Evolutionary conservation across 345 rosid genomes (phyloP), one percentile per base, ranked within the genome.

Genomic region (Melastoma malabathricum): DNA sequence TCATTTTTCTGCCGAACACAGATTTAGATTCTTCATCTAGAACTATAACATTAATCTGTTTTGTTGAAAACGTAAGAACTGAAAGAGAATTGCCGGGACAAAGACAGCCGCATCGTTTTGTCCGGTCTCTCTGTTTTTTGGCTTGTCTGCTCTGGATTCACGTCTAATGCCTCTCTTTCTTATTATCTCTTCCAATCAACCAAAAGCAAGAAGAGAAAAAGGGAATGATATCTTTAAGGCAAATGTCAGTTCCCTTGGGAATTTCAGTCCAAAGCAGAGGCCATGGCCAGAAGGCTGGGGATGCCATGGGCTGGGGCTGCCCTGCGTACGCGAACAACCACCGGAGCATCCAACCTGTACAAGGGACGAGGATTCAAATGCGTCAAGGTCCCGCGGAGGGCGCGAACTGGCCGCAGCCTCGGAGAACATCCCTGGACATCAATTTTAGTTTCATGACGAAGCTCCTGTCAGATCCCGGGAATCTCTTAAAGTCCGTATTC

Each of bases 361-460:
- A 74, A 59, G 71, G 76, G 77, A 54, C 88, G 72, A 67, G 89
- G 95, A 49, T 87, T 75, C 64, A 82, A 69, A 64, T 68, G 71
- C 60, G 69, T 92, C 12, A 77, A 74, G 71, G 85, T 79, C 44
- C 90, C 96, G n/a, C n/a, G 0, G 86, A 77, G 59, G 88, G 90
- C 50, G 93, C 95, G 13, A 77, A 68, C 52, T 87, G 95, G 95
- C 96, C 96, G 1, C 65, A 63, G 45, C 98, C 93, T n/a, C n/a
- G n/a, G 0, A 81, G 58, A 74, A 81, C 76, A 12, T 60, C 90
- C 2, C 88, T 86, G 0, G 87, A 81, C 61, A 23, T 78, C 19
- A 73, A 69, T 54, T 84, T 82, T 67, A 64, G 34, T 71, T 82
- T 92, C 68, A 92, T 92, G 98, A 84, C 84, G 94, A 92, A 92